These are phyloP conservation scores for Penicillium silybi DNA, from an alignment of 495 filamentous ascomycete genomes.

Conservation along the genomic window DNA sequence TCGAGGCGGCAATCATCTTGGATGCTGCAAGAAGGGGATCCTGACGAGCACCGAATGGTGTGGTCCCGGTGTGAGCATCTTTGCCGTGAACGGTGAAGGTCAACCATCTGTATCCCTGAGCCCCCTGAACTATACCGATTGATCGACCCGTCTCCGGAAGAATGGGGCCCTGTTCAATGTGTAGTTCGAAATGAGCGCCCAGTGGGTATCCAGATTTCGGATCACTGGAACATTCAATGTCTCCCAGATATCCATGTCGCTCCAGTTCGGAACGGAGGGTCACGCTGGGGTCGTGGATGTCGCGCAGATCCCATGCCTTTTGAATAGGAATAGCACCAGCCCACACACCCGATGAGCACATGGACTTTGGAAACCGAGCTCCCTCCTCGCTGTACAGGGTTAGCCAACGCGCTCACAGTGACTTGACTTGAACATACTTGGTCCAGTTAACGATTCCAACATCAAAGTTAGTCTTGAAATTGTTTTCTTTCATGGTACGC, in stretches of 20 bases:
- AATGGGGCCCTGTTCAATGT: slow-evolving; percentile 75
- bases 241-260: slow-evolving; percentile 64
- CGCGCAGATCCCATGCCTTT: slow-evolving; percentile 53
- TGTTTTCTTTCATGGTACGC: slow-evolving; percentile 58
- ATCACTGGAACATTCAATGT: slow-evolving; percentile 36
- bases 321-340: slow-evolving; percentile 57
- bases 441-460: slow-evolving; percentile 75
- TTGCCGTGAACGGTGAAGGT: slow-evolving; percentile 55
- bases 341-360: slow-evolving; percentile 74
- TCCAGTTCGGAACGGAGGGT: slow-evolving; percentile 52
- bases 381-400: slow-evolving; percentile 56
- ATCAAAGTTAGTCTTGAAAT: slow-evolving; percentile 58
- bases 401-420: slow-evolving; percentile 17
- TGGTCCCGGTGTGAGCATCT: slow-evolving; percentile 73
- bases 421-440: slow-evolving; percentile 35
- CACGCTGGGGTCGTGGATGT: slow-evolving; percentile 52
- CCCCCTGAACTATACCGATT: slow-evolving; percentile 65
- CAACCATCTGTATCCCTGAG: slow-evolving; percentile 60
- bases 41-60: slow-evolving; percentile 46
- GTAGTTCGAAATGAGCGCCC: slow-evolving; percentile 74
- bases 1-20: slow-evolving; percentile 61
- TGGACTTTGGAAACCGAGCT: slow-evolving; percentile 72
- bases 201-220: slow-evolving; percentile 36
- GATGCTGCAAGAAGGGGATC: slow-evolving; percentile 63
- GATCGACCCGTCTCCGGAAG: slow-evolving; percentile 53